Evolutionary conservation across 2,329 filamentous ascomycete genomes (phyloP), one percentile per base, ranked within the genome.

Genomic region (Colletotrichum tabaci): DNA sequence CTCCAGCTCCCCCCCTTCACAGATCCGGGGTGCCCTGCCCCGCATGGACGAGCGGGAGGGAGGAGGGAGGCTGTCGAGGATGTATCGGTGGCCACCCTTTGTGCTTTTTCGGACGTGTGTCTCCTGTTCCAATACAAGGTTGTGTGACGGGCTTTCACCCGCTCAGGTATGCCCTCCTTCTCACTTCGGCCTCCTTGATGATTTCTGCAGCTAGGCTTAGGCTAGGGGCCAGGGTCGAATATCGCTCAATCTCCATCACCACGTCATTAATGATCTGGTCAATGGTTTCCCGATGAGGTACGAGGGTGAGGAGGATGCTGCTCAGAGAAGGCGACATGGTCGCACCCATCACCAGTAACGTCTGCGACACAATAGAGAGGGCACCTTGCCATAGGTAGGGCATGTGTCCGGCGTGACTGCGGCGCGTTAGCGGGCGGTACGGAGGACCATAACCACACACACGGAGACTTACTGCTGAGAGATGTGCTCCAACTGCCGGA

Each of bases 301-400:
- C 85, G 30, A 91, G 78, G 2, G 84, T 86, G 60, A 88, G 73
- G 79, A 96, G 84, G 50, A 95, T 90, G 61, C 85, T 87, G 30
- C 89, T 90, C 3, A 96, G 87, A 6, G 91, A 91, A 1, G 91
- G 90, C 10, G 91, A 95, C 90, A 96, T 93, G 18, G 92, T 94
- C 18, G 93, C 93, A 8, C 93, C 94, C 93, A 96, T 96, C 44
- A 96, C 89, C 53, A 96, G 85, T 18, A 96, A 85, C 2, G 92
- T 93, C 80, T 96, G 94, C 7, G 93, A 94, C 26, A 95, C 92
- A 78, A 96, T 94, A 26, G 92, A 95, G 47, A 96, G 86, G 10
- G 93, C 93, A 21, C 93, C 93, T 83, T 96, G 94, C 91, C 93
- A 96, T 23, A 96, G 87, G 81, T 96, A 96, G 15, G 93, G 93